Evolutionary conservation across 2,329 filamentous ascomycete genomes (phyloP).

Genomic region (Ascochyta rabiei): DNA sequence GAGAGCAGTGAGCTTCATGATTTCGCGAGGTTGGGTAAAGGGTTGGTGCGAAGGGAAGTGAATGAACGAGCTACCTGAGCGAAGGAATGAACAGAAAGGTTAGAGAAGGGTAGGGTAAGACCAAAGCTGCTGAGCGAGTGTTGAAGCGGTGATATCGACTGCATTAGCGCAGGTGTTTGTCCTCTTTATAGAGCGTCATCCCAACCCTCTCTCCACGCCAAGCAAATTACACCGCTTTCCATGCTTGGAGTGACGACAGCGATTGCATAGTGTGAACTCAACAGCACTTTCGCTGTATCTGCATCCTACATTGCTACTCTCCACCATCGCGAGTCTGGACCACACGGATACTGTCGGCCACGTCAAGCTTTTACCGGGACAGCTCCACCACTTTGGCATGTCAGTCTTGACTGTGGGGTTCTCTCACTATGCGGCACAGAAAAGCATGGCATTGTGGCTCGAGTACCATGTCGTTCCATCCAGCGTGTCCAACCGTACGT

Average conservation of each 20-base stretch:
- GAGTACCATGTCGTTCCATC: background rate
- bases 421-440: background rate
- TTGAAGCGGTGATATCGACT: background rate
- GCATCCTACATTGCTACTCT: conserved; percentile 3
- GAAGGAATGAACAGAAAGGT: background rate
- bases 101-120: background rate
- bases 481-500: too few relatives aligned
- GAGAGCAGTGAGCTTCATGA: conserved; percentile 30
- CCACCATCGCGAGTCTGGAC: background rate
- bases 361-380: background rate
- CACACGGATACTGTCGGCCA: background rate
- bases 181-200: background rate
- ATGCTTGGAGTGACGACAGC: background rate
- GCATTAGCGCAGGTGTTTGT: background rate
- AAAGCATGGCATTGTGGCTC: background rate
- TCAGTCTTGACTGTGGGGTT: background rate
- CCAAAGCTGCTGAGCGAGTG: conserved; percentile 1
- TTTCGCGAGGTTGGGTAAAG: background rate
- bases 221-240: background rate
- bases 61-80: background rate
- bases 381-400: background rate
- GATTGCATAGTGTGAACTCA: background rate
- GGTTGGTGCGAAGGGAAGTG: background rate
- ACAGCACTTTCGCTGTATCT: background rate
- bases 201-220: too few relatives aligned